Base-by-base conservation (phyloP, 495 filamentous ascomycete genomes). In the Talaromyces trachyspermus region DNA sequence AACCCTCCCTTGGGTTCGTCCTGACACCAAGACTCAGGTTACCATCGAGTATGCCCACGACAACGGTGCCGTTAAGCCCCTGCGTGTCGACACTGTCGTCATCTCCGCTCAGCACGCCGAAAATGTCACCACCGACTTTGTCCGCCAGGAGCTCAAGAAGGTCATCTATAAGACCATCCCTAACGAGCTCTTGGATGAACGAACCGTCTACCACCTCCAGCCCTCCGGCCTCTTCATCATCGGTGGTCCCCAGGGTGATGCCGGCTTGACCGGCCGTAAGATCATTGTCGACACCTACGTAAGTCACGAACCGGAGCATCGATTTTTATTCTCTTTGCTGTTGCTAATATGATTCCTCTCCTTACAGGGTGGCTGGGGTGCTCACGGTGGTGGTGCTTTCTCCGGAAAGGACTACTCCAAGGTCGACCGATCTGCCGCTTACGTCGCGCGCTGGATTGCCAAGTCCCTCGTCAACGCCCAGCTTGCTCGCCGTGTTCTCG, bases 341-440 rank as follows among this genome's bases (percentile, higher is more conserved):
- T 36, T 11, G n/a, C 7, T 36, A 2, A 7, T 30, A 12, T 18
- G 1, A 9, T n/a, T n/a, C n/a, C n/a, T n/a, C n/a, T n/a, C n/a
- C n/a, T n/a, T n/a, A 24, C 23, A 46, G 44, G 92, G 92, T 76
- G 92, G 92, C 60, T 98, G 92, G 92, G 92, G 92, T 75, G 92
- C 92, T 56, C 92, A 98, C 78, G 92, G 92, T 79, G 92, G 92
- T 75, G 92, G 92, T 80, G 92, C 92, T 69, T 98, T 98, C 85
- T 97, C 92, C 62, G 92, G 92, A 64, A 98, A 98, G 83, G 92
- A 98, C 69, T 98, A 95, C 86, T 95, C 89, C 74, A 98, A 98
- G 79, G 92, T 98, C 71, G 92, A 98, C 68, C 87, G 92, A 57
- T 96, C 91, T 24, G 92, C 92, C 55, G 92, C 92, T 60, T 98